A percentile compares a stretch with the other conserved stretches of the same genome.
phyloP scores from a whole-genome alignment of 2,329 filamentous ascomycete species.

The Neospermospora avenae region DNA sequence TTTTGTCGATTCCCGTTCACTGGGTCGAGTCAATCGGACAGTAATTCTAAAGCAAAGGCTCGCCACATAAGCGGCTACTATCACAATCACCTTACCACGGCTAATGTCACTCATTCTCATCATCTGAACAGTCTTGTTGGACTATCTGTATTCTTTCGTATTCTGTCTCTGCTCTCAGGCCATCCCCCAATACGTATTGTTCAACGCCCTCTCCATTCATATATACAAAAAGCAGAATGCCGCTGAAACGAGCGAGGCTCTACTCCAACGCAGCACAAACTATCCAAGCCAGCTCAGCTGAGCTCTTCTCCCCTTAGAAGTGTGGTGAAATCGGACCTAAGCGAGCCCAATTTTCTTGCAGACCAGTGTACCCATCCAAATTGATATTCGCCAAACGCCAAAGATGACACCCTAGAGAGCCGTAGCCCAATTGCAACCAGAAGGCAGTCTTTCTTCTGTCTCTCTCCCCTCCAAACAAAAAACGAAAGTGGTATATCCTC shows the following conservation, averaged over 20 bases:
- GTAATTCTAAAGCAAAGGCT: no score
- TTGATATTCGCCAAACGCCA: conserved; percentile 12
- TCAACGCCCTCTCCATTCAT: background rate
- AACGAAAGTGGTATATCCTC: conserved; percentile 20
- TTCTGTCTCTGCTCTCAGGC: background rate
- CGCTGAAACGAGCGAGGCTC: conserved; percentile 12
- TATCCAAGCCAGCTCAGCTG: background rate
- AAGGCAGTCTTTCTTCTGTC: background rate
- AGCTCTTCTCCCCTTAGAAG: background rate
- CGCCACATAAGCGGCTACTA: no score
- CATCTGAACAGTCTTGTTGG: background rate
- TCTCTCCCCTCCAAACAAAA: background rate
- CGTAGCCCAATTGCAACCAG: background rate
- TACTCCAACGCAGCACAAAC: no score
- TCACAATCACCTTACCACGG: no score
- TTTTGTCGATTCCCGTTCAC: no score
- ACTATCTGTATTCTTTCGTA: background rate
- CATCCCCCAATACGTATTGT: background rate
- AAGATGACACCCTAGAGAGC: conserved; percentile 4
- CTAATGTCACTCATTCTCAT: background rate
- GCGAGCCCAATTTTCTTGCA: background rate
- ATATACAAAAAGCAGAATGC: conserved; percentile 11
- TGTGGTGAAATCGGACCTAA: background rate
- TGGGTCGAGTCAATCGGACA: no score
- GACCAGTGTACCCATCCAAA: conserved; percentile 10